Evolutionary conservation across 352 stramenopile genomes (phyloP).

Genomic region (Phytophthora vignae): DNA sequence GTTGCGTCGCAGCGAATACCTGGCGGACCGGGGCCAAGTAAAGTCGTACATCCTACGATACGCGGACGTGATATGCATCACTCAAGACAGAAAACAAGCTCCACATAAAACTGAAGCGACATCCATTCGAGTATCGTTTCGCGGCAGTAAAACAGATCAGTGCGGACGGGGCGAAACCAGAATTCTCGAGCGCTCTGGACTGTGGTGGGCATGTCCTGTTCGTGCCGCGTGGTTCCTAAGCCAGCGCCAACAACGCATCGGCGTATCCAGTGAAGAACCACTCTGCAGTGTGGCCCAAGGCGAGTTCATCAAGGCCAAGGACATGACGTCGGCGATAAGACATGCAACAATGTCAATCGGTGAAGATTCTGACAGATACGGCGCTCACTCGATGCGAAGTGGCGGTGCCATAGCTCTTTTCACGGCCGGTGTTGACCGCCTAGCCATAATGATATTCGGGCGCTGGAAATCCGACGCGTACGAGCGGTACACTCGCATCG

Average conservation of each 20-base stretch:
- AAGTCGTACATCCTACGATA: constrained; percentile 13
- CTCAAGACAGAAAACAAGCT: not conserved
- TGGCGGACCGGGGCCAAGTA: not conserved
- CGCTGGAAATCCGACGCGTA: constrained; percentile 22
- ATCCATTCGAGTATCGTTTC: not conserved
- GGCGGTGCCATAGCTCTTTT: constrained; percentile 25
- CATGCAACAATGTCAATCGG: not conserved
- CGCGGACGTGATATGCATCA: not conserved
- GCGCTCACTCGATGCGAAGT: constrained; percentile 22
- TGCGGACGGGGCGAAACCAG: not conserved
- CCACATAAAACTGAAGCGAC: too few relatives aligned
- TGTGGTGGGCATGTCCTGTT: constrained; percentile 15
- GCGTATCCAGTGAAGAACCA: too few relatives aligned
- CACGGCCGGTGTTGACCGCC: constrained; percentile 12
- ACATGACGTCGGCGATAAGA: constrained; percentile 10
- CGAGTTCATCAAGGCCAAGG: not conserved
- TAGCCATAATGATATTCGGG: constrained; percentile 29
- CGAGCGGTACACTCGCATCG: constrained; percentile 20
- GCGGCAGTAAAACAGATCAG: constrained; percentile 18
- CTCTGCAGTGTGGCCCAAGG: not conserved
- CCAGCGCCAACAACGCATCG: not conserved
- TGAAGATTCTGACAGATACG: not conserved
- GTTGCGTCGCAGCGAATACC: constrained; percentile 13
- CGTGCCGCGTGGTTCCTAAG: constrained; percentile 4
- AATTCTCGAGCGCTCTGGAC: constrained; percentile 7